Base-by-base conservation (phyloP, 2,329 filamentous ascomycete genomes). In the Sclerotinia glacialis region DNA sequence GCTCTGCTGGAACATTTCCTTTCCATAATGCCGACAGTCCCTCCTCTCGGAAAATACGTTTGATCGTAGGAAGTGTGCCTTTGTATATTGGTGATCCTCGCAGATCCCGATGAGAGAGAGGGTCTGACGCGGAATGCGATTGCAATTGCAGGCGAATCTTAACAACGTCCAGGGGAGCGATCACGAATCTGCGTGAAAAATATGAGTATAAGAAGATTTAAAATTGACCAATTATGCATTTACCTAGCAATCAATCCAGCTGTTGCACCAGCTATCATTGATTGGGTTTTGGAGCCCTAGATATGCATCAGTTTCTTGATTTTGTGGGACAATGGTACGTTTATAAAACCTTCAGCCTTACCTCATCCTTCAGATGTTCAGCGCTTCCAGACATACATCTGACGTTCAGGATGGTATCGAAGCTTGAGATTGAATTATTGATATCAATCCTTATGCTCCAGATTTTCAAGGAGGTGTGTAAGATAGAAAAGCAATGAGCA, bases 61-160 rank as follows among this genome's bases (percentile, higher is more conserved):
- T 85, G 76, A 96, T 81, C 1, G 93, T 96, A 14, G 85, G 83
- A 50, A 93, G 73, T 0, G 92, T 92, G 72, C 92, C 92, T 76
- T 89, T 92, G 80, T 94, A 91, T 68, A 83, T 75, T 55, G 81
- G 80, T 18, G 81, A 79, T 71, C 80, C 81, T 64, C 77, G 78
- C 16, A 81, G 77, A 68, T 80, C 70, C 70, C 64, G 80, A 70
- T 86, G 82, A 55, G 86, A 84, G 12, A 87, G 78, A 2, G 92
- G 90, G 75, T 94, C 89, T 73, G 89, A 89, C 68, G 74, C 67
- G 59, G 92, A 93, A 80, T 96, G 90, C 54, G 91, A 86, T 78
- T 98, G 95, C 23, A 99, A 87, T 78, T 99, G 95, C 55, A 98
- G 88, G 56, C 95, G 91, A 79, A 99, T 99, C 82, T 99, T 98